phyloP scores from a whole-genome alignment of 306 rosid species.

The Sphenostylis stenocarpa region DNA sequence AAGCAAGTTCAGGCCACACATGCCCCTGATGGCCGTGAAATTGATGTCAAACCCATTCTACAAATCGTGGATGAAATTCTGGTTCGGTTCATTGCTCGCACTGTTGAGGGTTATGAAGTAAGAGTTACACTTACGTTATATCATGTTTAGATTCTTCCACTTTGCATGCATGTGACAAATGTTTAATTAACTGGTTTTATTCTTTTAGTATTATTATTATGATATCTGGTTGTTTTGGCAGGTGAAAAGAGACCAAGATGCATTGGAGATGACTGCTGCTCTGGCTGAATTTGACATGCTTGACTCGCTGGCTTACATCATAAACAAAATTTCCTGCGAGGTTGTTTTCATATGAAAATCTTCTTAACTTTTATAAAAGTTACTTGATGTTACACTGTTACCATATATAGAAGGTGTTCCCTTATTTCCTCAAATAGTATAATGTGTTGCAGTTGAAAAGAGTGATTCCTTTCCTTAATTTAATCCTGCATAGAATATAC shows the following conservation, averaged over 20 bases:
- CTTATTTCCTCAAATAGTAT: not conserved
- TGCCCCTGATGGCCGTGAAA: constrained; percentile 56
- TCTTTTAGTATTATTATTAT: not conserved
- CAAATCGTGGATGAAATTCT: constrained; percentile 54
- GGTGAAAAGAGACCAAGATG: constrained; percentile 50
- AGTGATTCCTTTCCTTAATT: constrained; percentile 15
- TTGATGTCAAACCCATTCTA: constrained; percentile 69
- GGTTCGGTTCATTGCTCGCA: constrained; percentile 43
- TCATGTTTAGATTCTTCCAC: not conserved
- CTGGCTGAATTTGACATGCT: constrained; percentile 48
- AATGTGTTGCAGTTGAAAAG: not conserved
- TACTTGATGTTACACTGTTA: not conserved
- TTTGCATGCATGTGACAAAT: not conserved
- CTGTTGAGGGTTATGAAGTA: constrained; percentile 49
- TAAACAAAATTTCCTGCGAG: constrained; percentile 75
- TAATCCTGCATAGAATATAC: constrained; percentile 28
- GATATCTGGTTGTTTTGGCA: constrained; percentile 23
- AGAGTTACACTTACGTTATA: not conserved
- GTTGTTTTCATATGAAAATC: constrained; percentile 36
- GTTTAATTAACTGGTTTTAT: not conserved
- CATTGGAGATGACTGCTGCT: constrained; percentile 46
- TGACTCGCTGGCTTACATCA: constrained; percentile 59
- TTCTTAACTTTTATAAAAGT: constrained; percentile 23
- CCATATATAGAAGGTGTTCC: constrained; percentile 10
- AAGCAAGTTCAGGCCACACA: constrained; percentile 75